phyloP scores from a whole-genome alignment of 805 yeast genomes.

The Lipomyces sp. region DNA sequence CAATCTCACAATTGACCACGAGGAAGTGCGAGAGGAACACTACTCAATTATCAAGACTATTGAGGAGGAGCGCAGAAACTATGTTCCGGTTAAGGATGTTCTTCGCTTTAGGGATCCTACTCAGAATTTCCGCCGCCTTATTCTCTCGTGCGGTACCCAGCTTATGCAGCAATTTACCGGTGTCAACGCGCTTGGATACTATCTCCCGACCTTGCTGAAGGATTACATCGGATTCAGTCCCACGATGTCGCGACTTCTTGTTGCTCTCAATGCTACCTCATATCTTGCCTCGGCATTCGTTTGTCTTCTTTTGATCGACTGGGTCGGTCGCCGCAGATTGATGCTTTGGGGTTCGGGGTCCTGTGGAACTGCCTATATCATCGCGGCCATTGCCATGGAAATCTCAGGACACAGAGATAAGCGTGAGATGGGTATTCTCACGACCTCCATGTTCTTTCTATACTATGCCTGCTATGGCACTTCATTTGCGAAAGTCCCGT shows the following conservation, averaged over 20 bases:
- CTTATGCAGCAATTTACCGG: slow-evolving; percentile 38
- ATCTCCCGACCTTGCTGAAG: slow-evolving; percentile 45
- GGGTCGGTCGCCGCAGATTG: slow-evolving; percentile 8
- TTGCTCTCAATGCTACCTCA: slow-evolving; percentile 9
- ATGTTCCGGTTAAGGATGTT: too few species aligned
- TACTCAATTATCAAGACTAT: too few species aligned
- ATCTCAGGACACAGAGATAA: slow-evolving; percentile 9
- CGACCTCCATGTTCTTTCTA: slow-evolving; percentile 8
- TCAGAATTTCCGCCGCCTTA: slow-evolving; percentile 25
- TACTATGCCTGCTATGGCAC: slow-evolving; percentile 8
- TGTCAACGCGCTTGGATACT: slow-evolving; percentile 47
- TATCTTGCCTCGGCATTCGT: slow-evolving; percentile 8
- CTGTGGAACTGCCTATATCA: slow-evolving; percentile 7
- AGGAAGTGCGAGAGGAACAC: too few species aligned
- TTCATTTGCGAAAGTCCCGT: slow-evolving; percentile 9
- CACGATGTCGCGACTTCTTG: slow-evolving; percentile 4
- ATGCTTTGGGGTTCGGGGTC: slow-evolving; percentile 8
- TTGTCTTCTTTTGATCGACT: slow-evolving; percentile 13
- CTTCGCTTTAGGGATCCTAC: too few species aligned
- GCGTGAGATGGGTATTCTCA: slow-evolving; percentile 2
- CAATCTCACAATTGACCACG: too few species aligned
- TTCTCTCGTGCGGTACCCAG: slow-evolving; percentile 40
- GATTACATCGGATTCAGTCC: slow-evolving; percentile 11
- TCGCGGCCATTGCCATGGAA: slow-evolving; percentile 7
- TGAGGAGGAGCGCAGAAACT: too few species aligned